These are phyloP conservation scores for Chytridium lagenaria DNA, from an alignment of 371 early-diverging fungal species.

Conservation along the genomic window DNA sequence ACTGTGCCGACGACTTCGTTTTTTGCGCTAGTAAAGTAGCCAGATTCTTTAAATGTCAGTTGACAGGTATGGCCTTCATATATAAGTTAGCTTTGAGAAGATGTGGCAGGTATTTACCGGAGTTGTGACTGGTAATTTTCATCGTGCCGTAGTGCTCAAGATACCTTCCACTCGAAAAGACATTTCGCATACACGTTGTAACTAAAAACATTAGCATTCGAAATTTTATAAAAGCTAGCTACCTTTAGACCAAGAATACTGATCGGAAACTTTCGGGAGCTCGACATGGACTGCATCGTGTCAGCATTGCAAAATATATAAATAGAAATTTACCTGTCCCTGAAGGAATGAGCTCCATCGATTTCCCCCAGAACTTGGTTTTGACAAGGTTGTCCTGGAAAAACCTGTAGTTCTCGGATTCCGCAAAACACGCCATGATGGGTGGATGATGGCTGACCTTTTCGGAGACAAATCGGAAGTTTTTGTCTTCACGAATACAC, in stretches of 20 bases:
- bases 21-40: constrained; percentile 66
- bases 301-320: no score
- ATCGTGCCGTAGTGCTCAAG: constrained; percentile 59
- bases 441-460: constrained; percentile 62
- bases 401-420: constrained; percentile 47
- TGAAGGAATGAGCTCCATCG: constrained; percentile 53
- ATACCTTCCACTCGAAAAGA: constrained; percentile 51
- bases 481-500: constrained; percentile 79
- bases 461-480: constrained; percentile 54
- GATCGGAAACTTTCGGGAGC: constrained; percentile 41
- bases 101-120: constrained; percentile 53
- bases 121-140: constrained; percentile 59
- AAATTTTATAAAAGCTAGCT: not conserved
- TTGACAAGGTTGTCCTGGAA: constrained; percentile 55
- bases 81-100: not conserved
- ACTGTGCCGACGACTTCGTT: constrained; percentile 73
- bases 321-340: constrained; percentile 51
- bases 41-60: constrained; percentile 65
- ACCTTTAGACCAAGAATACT: constrained; percentile 53
- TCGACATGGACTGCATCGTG: constrained; percentile 45
- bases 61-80: constrained; percentile 51
- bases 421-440: constrained; percentile 59
- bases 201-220: constrained; percentile 45
- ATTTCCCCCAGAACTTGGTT: constrained; percentile 61
- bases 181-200: constrained; percentile 57